Conservation (phyloP, 345 rosid species). For the Bruguiera gymnorhiza region DNA sequence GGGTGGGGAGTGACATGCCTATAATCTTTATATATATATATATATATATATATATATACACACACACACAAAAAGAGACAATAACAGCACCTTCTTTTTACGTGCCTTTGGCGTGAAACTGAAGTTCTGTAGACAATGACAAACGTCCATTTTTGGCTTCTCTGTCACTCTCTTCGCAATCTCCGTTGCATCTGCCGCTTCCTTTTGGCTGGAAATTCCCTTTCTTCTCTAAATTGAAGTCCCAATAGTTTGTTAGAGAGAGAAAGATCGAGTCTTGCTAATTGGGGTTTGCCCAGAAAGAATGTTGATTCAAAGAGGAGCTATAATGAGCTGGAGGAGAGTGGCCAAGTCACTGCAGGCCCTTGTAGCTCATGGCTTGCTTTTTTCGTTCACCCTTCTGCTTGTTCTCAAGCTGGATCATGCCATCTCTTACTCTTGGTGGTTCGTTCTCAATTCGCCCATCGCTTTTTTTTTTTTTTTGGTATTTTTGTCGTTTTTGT, state of each 20-base stretch:
- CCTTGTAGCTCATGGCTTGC: conserved; percentile 58
- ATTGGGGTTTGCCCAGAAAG: neutral
- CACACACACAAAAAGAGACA: too few species aligned
- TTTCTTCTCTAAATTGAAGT: conserved; percentile 4
- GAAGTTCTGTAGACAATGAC: conserved; percentile 12
- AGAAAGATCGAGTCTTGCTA: neutral
- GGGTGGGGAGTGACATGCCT: too few species aligned
- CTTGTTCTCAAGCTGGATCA: conserved; percentile 73
- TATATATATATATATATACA: too few species aligned
- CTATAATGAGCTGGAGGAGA: conserved; percentile 74
- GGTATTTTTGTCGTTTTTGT: neutral
- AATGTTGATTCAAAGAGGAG: conserved; percentile 49
- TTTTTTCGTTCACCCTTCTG: conserved; percentile 76
- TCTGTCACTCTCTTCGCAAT: conserved; percentile 18
- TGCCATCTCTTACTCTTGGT: conserved; percentile 59
- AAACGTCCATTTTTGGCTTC: neutral
- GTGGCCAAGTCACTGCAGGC: conserved; percentile 66
- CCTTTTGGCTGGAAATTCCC: neutral
- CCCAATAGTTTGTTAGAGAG: neutral
- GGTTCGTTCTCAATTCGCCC: conserved; percentile 43
- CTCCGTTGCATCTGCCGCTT: conserved; percentile 14
- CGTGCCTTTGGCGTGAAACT: conserved; percentile 24
- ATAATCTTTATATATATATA: too few species aligned
- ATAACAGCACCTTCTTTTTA: too few species aligned
- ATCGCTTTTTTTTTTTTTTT: neutral